phyloP scores from a whole-genome alignment of 192 early-diverging fungal genomes.

The Rhizoclosmatium sp. region DNA sequence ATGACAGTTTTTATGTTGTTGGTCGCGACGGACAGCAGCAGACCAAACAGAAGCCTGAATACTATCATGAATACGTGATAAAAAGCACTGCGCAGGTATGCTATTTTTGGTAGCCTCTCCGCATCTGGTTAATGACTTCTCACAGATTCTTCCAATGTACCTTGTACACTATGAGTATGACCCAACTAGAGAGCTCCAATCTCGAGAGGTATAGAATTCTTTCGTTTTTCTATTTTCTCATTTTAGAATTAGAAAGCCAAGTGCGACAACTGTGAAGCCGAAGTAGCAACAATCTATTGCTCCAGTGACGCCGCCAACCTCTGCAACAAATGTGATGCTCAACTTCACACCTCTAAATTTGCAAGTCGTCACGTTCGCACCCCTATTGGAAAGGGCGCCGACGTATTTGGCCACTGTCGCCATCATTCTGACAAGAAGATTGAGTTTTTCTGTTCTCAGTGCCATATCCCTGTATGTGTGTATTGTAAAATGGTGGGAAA shows the following conservation, averaged over 20 bases:
- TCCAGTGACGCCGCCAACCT: slow-evolving; percentile 64
- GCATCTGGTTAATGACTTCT: neutral
- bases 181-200: slow-evolving; percentile 47
- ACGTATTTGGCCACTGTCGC: slow-evolving; percentile 67
- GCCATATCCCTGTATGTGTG: slow-evolving; percentile 69
- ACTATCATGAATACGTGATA: slow-evolving; percentile 61
- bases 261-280: slow-evolving; percentile 68
- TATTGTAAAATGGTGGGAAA: slow-evolving; percentile 71
- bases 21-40: slow-evolving; percentile 37
- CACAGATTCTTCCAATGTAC: slow-evolving; percentile 61
- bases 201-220: slow-evolving; percentile 52
- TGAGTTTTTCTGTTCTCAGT: slow-evolving; percentile 71
- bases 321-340: slow-evolving; percentile 64
- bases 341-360: slow-evolving; percentile 62
- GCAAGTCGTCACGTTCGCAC: slow-evolving; percentile 58
- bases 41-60: slow-evolving; percentile 28
- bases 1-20: slow-evolving; percentile 64
- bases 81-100: slow-evolving; percentile 57
- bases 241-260: slow-evolving; percentile 53
- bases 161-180: slow-evolving; percentile 66
- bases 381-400: slow-evolving; percentile 62
- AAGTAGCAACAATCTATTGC: slow-evolving; percentile 62
- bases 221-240: neutral
- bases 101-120: neutral
- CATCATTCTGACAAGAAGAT: slow-evolving; percentile 63